Conservation (phyloP, 192 early-diverging fungal genomes). For the Glomus cerebriforme region DNA sequence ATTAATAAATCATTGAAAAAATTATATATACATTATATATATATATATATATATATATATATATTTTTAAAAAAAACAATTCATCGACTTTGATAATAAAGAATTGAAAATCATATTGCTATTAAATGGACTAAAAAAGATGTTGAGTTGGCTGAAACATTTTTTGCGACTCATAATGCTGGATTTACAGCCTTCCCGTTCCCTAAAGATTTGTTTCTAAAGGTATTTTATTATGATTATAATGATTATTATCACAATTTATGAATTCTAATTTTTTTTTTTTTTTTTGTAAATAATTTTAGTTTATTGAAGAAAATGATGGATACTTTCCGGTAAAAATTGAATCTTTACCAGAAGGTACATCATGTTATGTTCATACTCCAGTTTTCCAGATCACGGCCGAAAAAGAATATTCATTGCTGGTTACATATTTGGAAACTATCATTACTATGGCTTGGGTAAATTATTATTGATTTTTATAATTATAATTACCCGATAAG, state of each 20-base stretch:
- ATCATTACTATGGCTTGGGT: conserved; percentile 83
- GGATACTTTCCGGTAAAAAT: conserved; percentile 88
- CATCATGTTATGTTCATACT: conserved; percentile 77
- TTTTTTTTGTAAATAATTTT: too few species aligned
- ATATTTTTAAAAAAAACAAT: too few species aligned
- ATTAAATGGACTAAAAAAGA: conserved; percentile 70
- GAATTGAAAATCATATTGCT: conserved; percentile 72
- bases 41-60: too few species aligned
- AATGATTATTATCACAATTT: too few species aligned
- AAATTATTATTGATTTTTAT: conserved; percentile 20
- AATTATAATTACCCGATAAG: too few species aligned
- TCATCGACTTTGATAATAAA: conserved; percentile 16
- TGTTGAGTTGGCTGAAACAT: conserved; percentile 63
- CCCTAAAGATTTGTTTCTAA: conserved; percentile 74
- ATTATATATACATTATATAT: too few species aligned
- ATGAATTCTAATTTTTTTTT: too few species aligned
- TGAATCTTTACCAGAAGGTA: conserved; percentile 78
- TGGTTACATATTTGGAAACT: conserved; percentile 85
- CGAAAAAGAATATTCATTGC: conserved; percentile 64
- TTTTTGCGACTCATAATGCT: conserved; percentile 77
- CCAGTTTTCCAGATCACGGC: conserved; percentile 85
- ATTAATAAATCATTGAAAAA: too few species aligned
- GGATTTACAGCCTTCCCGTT: conserved; percentile 70
- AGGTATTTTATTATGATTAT: too few species aligned
- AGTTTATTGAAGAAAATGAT: conserved; percentile 77